phyloP scores from a whole-genome alignment of 1,284 basidiomycete genomes.

The Trichosporon asahii region DNA sequence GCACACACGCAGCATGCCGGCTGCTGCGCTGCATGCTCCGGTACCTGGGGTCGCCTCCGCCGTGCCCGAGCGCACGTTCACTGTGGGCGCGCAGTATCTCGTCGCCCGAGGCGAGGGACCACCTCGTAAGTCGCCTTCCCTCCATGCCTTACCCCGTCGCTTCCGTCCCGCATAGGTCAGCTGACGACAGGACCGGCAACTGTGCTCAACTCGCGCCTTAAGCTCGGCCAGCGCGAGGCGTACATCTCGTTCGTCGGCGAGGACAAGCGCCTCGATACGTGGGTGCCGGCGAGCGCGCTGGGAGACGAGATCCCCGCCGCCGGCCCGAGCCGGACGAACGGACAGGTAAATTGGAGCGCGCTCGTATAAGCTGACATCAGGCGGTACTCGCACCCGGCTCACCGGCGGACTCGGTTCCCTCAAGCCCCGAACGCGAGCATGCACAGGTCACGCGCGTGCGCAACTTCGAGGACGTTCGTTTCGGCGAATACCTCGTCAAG shows the following conservation, averaged over 20 bases:
- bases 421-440: slow-evolving; percentile 44
- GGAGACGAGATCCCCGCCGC: slow-evolving; percentile 25
- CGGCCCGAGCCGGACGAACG: slow-evolving; percentile 13
- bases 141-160: not conserved
- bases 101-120: slow-evolving; percentile 21
- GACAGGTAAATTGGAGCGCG: not conserved
- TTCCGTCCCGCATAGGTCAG: not conserved
- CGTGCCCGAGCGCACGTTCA: slow-evolving; percentile 11
- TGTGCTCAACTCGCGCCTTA: slow-evolving; percentile 31
- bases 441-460: slow-evolving; percentile 43
- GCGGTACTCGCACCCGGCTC: not conserved
- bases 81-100: slow-evolving; percentile 23
- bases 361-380: not conserved
- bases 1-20: not conserved
- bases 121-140: slow-evolving; percentile 16
- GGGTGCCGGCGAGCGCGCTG: slow-evolving; percentile 57
- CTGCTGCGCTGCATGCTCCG: not conserved
- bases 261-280: slow-evolving; percentile 74
- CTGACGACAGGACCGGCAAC: slow-evolving; percentile 29
- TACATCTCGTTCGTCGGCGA: slow-evolving; percentile 44
- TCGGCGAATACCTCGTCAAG: slow-evolving; percentile 47
- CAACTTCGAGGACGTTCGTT: slow-evolving; percentile 51
- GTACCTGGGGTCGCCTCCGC: not conserved
- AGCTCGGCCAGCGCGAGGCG: slow-evolving; percentile 28
- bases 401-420: slow-evolving; percentile 12